These are phyloP conservation scores for Ilyonectria mors-panacis DNA, from an alignment of 2,329 filamentous ascomycete species.

Conservation along the genomic window DNA sequence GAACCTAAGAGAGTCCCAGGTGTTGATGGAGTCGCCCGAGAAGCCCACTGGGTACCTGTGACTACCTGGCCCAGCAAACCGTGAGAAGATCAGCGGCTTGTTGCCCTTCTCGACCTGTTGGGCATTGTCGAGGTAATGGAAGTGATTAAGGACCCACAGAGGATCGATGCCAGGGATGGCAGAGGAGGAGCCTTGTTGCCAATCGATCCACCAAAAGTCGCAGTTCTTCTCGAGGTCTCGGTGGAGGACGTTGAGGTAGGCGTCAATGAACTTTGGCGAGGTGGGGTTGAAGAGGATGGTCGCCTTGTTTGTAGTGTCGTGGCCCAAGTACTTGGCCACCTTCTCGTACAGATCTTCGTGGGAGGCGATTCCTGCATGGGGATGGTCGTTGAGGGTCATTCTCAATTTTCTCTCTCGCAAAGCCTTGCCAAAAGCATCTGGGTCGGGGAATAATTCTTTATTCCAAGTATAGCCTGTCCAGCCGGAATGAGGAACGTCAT, in stretches of 20 bases:
- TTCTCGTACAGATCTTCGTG: slow-evolving; percentile 71
- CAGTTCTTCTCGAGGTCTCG: slow-evolving; percentile 69
- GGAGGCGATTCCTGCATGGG: slow-evolving; percentile 69
- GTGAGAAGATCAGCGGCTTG: slow-evolving; percentile 69
- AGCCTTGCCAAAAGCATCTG: slow-evolving; percentile 64
- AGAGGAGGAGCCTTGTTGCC: slow-evolving; percentile 73
- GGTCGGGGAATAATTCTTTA: slow-evolving; percentile 64
- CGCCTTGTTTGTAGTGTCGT: slow-evolving; percentile 64
- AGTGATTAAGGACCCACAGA: slow-evolving; percentile 76
- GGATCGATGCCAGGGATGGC: slow-evolving; percentile 72
- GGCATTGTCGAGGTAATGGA: slow-evolving; percentile 70
- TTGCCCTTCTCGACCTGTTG: slow-evolving; percentile 47
- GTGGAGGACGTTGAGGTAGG: slow-evolving; percentile 72
- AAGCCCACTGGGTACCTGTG: slow-evolving; percentile 77
- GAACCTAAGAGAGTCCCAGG: slow-evolving; percentile 73
- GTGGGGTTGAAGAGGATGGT: slow-evolving; percentile 71
- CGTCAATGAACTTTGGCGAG: slow-evolving; percentile 67
- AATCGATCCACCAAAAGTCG: slow-evolving; percentile 79
- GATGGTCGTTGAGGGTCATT: slow-evolving; percentile 73
- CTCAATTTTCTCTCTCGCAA: slow-evolving; percentile 68
- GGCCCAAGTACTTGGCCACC: slow-evolving; percentile 66
- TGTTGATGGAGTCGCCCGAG: slow-evolving; percentile 72
- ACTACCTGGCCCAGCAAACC: slow-evolving; percentile 74
- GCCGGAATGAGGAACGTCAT: slow-evolving; percentile 60
- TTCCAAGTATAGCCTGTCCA: slow-evolving; percentile 74